Percentiles rank a stretch among this genome's conserved stretches.
These are phyloP conservation scores for Potentilla sterilis DNA, from an alignment of 306 rosid species.

Conservation along the genomic window DNA sequence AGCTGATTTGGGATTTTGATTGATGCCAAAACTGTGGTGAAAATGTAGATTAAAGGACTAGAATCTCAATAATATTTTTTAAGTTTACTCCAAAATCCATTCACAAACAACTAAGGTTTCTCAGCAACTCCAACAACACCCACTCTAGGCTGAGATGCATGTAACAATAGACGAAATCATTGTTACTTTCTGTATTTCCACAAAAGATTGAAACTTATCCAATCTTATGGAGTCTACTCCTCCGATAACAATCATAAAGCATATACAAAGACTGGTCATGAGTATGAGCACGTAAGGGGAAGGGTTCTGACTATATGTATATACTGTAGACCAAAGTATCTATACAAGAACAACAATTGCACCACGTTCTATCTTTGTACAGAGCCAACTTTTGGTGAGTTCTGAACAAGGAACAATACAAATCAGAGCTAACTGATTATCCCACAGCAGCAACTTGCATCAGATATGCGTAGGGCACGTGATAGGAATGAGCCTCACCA, in stretches of 20 bases:
- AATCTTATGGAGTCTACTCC: background rate
- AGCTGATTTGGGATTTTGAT: background rate
- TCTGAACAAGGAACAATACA: background rate
- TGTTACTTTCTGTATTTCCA: background rate
- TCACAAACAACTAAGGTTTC: background rate
- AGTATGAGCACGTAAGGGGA: background rate
- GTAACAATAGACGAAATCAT: background rate
- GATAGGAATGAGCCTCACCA: background rate
- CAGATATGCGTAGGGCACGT: background rate
- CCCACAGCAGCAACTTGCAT: background rate
- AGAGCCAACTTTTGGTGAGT: background rate
- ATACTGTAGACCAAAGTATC: background rate
- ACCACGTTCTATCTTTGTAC: background rate
- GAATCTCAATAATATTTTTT: no score
- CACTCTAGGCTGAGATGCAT: background rate
- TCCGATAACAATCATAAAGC: background rate
- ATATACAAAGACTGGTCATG: background rate
- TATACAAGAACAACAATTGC: background rate
- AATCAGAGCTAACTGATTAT: constrained; percentile 9
- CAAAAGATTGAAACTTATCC: background rate
- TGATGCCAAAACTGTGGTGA: no score
- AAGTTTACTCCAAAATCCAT: background rate
- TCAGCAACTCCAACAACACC: background rate
- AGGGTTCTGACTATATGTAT: background rate
- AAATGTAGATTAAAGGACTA: background rate